phyloP scores from a whole-genome alignment of 2,329 filamentous ascomycete species.

The Aspergillus flavus region DNA sequence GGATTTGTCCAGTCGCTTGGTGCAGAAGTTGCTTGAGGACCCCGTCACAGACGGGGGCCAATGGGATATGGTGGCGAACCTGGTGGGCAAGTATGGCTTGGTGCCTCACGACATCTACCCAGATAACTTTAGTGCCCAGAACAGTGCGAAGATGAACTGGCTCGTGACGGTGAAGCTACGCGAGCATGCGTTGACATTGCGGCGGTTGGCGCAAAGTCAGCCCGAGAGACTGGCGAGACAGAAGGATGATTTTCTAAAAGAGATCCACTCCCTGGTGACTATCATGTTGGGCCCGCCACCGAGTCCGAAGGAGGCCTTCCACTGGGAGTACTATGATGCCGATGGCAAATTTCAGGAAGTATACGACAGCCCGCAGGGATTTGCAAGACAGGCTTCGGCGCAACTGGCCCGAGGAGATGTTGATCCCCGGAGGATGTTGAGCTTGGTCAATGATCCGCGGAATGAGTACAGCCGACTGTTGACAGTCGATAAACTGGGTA shows the following conservation, averaged over 20 bases:
- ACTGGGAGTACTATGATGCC: slow-evolving; percentile 77
- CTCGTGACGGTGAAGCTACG: slow-evolving; percentile 82
- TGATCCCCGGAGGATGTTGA: slow-evolving; percentile 57
- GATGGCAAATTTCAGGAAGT: slow-evolving; percentile 66
- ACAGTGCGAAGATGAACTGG: slow-evolving; percentile 69
- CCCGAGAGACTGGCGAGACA: slow-evolving; percentile 45
- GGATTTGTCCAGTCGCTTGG: slow-evolving; percentile 70
- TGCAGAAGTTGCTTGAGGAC: slow-evolving; percentile 68
- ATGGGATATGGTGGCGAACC: slow-evolving; percentile 89
- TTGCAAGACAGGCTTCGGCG: slow-evolving; percentile 62
- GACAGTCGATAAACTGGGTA: slow-evolving; percentile 77
- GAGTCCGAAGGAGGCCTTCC: slow-evolving; percentile 67
- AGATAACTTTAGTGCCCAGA: slow-evolving; percentile 76
- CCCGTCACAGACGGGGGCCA: slow-evolving; percentile 82
- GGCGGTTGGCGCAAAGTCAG: slow-evolving; percentile 53
- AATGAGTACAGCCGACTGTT: slow-evolving; percentile 72
- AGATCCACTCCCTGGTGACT: slow-evolving; percentile 80
- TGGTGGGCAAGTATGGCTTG: slow-evolving; percentile 86
- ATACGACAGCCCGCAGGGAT: slow-evolving; percentile 67
- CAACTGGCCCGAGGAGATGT: slow-evolving; percentile 37
- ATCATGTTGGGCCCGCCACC: slow-evolving; percentile 81
- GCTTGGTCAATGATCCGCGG: slow-evolving; percentile 82
- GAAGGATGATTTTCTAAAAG: slow-evolving; percentile 76
- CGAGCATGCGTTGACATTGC: slow-evolving; percentile 76
- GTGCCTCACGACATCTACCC: slow-evolving; percentile 81